A percentile compares a stretch with the other conserved stretches of the same genome.
phyloP scores from a whole-genome alignment of 306 rosid genomes.

The Citrullus mucosospermus region DNA sequence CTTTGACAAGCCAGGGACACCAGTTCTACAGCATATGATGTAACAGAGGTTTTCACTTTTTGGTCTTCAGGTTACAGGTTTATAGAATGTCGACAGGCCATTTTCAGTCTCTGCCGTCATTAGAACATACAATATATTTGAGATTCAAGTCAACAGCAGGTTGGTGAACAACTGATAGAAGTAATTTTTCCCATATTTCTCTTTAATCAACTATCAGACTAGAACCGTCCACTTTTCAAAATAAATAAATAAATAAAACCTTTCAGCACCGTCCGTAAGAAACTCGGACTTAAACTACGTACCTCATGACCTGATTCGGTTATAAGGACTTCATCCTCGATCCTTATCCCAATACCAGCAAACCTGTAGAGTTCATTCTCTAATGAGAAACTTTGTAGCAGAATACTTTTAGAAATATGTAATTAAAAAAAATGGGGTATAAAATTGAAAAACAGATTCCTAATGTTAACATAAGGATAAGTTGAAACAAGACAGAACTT shows the following conservation, averaged over 20 bases:
- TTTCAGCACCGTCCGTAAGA: not conserved
- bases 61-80: not conserved
- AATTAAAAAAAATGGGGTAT: not conserved
- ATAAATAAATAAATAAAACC: too few species aligned
- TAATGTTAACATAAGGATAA: not conserved
- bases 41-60: not conserved
- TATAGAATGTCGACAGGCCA: not conserved
- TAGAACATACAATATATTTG: not conserved
- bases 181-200: not conserved
- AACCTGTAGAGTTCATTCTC: constrained; percentile 37
- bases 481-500: not conserved
- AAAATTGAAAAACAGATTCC: not conserved
- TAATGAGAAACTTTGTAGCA: not conserved
- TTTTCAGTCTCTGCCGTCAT: not conserved
- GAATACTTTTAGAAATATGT: not conserved
- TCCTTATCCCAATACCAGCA: constrained; percentile 74
- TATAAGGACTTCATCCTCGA: constrained; percentile 84
- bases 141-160: not conserved
- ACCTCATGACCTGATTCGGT: constrained; percentile 71
- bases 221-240: too few species aligned
- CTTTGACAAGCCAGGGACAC: not conserved
- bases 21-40: not conserved
- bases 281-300: constrained; percentile 1
- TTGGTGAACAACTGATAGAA: not conserved
- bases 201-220: not conserved